phyloP scores from a whole-genome alignment of 345 rosid species.

The Hibiscus mutabilis region DNA sequence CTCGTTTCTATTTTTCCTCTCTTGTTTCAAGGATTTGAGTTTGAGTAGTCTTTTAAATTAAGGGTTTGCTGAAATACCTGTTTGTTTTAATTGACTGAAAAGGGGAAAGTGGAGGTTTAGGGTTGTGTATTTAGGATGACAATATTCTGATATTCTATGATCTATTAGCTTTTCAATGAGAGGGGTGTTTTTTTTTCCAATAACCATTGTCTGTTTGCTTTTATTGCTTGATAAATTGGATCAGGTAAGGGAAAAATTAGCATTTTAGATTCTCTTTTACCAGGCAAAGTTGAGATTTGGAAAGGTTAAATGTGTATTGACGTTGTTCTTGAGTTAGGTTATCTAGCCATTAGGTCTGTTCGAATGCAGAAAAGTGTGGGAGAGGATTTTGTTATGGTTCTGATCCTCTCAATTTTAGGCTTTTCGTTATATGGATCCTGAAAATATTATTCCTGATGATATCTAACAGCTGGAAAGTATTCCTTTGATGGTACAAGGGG shows the following conservation, averaged over 20 bases:
- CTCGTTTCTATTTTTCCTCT: too few relatives aligned
- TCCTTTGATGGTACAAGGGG: slow-evolving; percentile 71
- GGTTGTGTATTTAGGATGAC: neutral
- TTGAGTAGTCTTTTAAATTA: too few relatives aligned
- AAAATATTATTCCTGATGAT: slow-evolving; percentile 11
- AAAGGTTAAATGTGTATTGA: neutral
- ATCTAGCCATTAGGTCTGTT: neutral
- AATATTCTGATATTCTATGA: neutral
- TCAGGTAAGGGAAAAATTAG: neutral
- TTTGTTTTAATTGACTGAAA: too few relatives aligned
- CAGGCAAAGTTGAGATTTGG: neutral
- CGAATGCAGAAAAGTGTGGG: neutral
- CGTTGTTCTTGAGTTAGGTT: neutral
- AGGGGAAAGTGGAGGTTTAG: too few relatives aligned
- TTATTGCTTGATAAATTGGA: neutral
- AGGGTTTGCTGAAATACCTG: too few relatives aligned
- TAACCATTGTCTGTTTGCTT: neutral
- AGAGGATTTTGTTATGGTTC: neutral
- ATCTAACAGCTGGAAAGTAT: slow-evolving; percentile 61
- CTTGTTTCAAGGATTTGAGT: too few relatives aligned
- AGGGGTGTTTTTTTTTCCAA: neutral
- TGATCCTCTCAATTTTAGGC: neutral
- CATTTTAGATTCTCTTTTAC: neutral
- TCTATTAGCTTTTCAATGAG: neutral
- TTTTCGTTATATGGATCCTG: neutral